phyloP scores from a whole-genome alignment of 2,329 filamentous ascomycete species.

The Alternaria arborescens region DNA sequence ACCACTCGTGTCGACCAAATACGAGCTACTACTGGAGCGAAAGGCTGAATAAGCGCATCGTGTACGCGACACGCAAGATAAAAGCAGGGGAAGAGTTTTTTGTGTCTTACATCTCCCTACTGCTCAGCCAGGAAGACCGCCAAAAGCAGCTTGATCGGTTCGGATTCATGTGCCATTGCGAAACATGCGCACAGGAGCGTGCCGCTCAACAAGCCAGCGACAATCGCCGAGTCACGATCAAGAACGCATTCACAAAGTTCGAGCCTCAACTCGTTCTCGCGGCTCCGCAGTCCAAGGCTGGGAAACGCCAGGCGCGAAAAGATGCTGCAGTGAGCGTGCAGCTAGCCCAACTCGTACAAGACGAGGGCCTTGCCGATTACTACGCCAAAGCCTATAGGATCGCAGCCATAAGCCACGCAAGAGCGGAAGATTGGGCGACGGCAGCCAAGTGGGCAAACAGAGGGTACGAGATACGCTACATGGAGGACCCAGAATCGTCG shows the following conservation, averaged over 20 bases:
- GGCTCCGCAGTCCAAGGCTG: slow-evolving; percentile 30
- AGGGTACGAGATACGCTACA: slow-evolving; percentile 39
- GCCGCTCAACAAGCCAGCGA: slow-evolving; percentile 35
- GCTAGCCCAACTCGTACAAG: slow-evolving; percentile 42
- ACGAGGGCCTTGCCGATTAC: slow-evolving; percentile 48
- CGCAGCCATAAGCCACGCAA: slow-evolving; percentile 42
- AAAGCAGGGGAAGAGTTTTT: slow-evolving; percentile 52
- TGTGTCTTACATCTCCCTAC: slow-evolving; percentile 51
- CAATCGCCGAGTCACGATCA: slow-evolving; percentile 37
- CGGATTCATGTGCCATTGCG: slow-evolving; percentile 50
- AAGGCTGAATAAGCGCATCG: slow-evolving; percentile 38
- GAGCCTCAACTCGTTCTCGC: slow-evolving; percentile 37
- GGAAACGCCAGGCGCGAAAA: slow-evolving; percentile 32
- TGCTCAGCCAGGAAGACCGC: slow-evolving; percentile 40
- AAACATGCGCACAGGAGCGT: slow-evolving; percentile 45
- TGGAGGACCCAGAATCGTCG: slow-evolving; percentile 39
- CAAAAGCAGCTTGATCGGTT: slow-evolving; percentile 45
- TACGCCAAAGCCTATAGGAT: slow-evolving; percentile 46
- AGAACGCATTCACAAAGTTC: slow-evolving; percentile 36
- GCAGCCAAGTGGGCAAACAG: slow-evolving; percentile 45
- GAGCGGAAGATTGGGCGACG: slow-evolving; percentile 40
- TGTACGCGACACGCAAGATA: slow-evolving; percentile 50
- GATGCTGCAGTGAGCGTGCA: slow-evolving; percentile 40
- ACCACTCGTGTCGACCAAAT: slow-evolving; percentile 49
- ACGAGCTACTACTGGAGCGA: slow-evolving; percentile 51